Base-by-base conservation (phyloP, 2,329 filamentous ascomycete species). In the Thielaviopsis cerberus region DNA sequence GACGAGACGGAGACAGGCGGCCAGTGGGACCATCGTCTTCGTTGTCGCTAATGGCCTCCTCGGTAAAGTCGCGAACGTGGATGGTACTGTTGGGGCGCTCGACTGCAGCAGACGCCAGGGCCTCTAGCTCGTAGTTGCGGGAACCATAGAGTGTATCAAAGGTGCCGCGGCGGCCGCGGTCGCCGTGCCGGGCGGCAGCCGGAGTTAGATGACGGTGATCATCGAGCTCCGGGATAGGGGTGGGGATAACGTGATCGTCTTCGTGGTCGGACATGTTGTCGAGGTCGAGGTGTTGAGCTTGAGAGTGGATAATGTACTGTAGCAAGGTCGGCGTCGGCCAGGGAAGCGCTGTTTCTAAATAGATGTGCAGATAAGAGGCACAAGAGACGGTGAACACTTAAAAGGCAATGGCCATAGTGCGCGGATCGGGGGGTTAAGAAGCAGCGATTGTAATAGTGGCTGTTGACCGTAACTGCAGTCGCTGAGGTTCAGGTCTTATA, bases 191-290 rank as follows among this genome's bases (percentile, higher is more conserved):
- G 61, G 81, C 82, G 24, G 82, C 70, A 41, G 82, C 78, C 24
- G 76, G 70, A 4, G 76, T 70, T 66, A 86, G 84, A 66, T 82
- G 75, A 60, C 88, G 85, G 72, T 96, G 90, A 68, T 96, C 89
- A 68, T 96, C 88, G 53, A 96, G 78, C 67, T 90, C 84, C 62
- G 84, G 83, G 61, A 89, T 80, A 15, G 86, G 85, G 59, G 84
- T 83, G 70, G 84, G 88, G 65, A 82, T 79, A 65, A 79, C 78
- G 65, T 81, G 77, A 58, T 78, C 70, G 54, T 83, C 83, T 61
- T 82, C 80, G 67, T 78, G 77, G 67, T 83, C 79, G 61, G 80
- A 78, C 89, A 94, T 80, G 67, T 73, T 73, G 77, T 71, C 50
- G 17, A 27, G 37, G 17, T 17, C 15, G 25, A n/a, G n/a, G 25